Percentiles rank a stretch among this genome's conserved stretches.
These are phyloP conservation scores for Lodderomyces theae DNA, from an alignment of 1,139 yeast species.

Conservation along the genomic window DNA sequence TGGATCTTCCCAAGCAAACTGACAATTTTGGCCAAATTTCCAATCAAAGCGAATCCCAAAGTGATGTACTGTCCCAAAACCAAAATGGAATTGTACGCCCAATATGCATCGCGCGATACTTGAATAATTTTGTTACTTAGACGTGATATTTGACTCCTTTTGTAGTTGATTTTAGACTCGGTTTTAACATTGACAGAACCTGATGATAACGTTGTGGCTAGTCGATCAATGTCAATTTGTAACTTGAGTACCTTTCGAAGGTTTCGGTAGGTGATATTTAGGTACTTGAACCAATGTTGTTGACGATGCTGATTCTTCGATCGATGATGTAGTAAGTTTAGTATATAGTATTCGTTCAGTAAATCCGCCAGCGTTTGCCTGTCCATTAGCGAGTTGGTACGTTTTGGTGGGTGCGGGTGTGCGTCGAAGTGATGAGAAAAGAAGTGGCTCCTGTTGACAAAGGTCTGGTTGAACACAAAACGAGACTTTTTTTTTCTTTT, in stretches of 20 bases:
- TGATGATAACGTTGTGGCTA: constrained; percentile 1
- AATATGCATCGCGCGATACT: constrained; percentile 49
- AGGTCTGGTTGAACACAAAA: no score
- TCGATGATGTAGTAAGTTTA: constrained; percentile 65
- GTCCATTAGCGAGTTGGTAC: constrained; percentile 9
- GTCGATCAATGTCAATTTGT: constrained; percentile 20
- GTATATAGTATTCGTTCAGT: constrained; percentile 49
- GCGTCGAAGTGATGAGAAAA: not conserved
- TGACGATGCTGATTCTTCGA: constrained; percentile 76
- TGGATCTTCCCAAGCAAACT: constrained; percentile 26
- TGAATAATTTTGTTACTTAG: constrained; percentile 34
- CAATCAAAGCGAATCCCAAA: constrained; percentile 70
- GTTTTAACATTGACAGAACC: no score
- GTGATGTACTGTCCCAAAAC: constrained; percentile 77
- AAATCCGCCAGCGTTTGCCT: constrained; percentile 12
- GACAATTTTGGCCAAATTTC: constrained; percentile 49
- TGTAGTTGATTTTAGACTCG: constrained; percentile 11
- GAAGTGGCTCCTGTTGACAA: no score
- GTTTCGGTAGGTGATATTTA: constrained; percentile 62
- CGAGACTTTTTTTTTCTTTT: not conserved
- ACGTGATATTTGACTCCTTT: constrained; percentile 18
- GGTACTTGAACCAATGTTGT: constrained; percentile 72
- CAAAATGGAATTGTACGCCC: constrained; percentile 61
- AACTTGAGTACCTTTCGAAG: constrained; percentile 38
- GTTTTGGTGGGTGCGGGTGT: not conserved